Conservation (phyloP, 108 stramenopile species). For the Asterionellopsis glacialis region DNA sequence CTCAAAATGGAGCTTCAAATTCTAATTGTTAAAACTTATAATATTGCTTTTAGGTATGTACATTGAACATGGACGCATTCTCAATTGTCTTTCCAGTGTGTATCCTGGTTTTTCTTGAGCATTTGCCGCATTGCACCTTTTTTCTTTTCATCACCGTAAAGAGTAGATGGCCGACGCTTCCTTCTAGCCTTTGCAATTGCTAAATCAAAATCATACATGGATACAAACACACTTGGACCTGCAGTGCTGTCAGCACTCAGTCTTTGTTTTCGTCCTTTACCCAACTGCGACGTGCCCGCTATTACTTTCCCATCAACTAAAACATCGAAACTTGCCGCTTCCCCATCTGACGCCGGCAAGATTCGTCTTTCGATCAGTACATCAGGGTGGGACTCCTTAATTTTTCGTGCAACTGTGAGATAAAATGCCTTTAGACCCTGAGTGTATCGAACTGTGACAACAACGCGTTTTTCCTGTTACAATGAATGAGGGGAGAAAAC, state of each 20-base stretch:
- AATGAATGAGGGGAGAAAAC: neutral
- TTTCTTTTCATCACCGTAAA: conserved; percentile 40
- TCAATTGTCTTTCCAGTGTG: too few relatives aligned
- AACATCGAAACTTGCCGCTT: conserved; percentile 57
- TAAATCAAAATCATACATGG: conserved; percentile 74
- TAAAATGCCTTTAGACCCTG: conserved; percentile 65
- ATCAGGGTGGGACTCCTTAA: conserved; percentile 67
- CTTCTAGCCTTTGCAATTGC: conserved; percentile 68
- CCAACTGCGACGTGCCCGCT: conserved; percentile 47
- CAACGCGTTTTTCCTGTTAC: conserved; percentile 58
- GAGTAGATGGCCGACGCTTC: conserved; percentile 57
- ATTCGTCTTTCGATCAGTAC: conserved; percentile 59
- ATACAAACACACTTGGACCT: conserved; percentile 55
- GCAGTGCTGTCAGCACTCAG: conserved; percentile 25
- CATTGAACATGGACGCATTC: too few relatives aligned
- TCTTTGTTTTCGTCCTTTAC: conserved; percentile 11
- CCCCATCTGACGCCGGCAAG: conserved; percentile 31
- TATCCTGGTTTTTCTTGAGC: too few relatives aligned
- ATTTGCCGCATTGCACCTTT: too few relatives aligned
- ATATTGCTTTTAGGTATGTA: too few relatives aligned
- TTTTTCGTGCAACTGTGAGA: conserved; percentile 69
- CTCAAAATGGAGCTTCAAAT: too few relatives aligned
- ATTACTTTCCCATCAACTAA: conserved; percentile 70
- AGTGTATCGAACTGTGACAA: conserved; percentile 69
- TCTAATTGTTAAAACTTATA: too few relatives aligned